Percentiles rank a stretch among this genome's conserved stretches.
These are phyloP conservation scores for Cymbopogon flexuosus DNA, from an alignment of 202 grass and related monocot species.

Conservation along the genomic window DNA sequence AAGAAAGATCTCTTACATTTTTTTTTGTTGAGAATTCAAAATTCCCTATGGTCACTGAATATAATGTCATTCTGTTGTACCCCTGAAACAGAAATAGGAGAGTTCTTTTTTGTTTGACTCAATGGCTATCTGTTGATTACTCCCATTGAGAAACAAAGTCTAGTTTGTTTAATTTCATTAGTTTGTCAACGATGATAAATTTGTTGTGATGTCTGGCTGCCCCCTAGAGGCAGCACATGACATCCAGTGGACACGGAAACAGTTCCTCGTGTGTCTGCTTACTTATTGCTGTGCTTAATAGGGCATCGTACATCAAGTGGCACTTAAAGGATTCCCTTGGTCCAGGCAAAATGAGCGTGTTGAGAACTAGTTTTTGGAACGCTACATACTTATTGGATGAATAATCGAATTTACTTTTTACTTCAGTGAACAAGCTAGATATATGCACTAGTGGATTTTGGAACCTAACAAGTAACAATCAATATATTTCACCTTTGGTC, in stretches of 20 bases:
- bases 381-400: neutral
- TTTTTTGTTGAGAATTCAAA: neutral
- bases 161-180: neutral
- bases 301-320: neutral
- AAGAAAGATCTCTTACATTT: neutral
- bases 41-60: constrained; percentile 1
- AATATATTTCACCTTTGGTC: neutral
- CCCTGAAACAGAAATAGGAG: constrained; percentile 2
- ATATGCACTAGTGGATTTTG: neutral
- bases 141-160: neutral
- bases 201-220: neutral
- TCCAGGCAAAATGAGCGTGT: neutral
- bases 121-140: neutral
- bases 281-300: neutral
- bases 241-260: neutral
- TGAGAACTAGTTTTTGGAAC: neutral
- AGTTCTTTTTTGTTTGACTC: neutral
- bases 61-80: constrained; percentile 19
- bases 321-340: neutral
- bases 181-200: neutral
- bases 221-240: neutral
- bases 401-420: neutral
- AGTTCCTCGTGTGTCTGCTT: neutral
- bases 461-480: neutral
- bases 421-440: neutral